Evolutionary conservation across 805 yeast genomes (phyloP), one percentile per base, ranked within the genome.

Genomic region (Saturnispora sanitii): DNA sequence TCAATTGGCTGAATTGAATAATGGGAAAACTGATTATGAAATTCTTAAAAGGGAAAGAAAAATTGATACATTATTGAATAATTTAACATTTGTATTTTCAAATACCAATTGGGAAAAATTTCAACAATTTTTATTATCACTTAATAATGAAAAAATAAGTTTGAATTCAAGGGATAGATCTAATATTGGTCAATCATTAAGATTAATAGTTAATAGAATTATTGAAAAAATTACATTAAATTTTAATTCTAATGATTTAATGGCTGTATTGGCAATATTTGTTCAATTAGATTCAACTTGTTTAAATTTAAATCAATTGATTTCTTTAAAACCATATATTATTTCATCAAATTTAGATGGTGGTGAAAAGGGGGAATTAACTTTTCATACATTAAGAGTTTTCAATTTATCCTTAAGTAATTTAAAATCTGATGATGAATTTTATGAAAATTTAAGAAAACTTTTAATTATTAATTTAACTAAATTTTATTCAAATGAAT

Each of bases 281-380:
- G 75, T 78, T 0, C 71, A 68, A 35, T 67, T 75, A 41, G 71
- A 72, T 38, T 68, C 71, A 0, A 52, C 64, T 1, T 64, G 82
- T 31, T 65, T 85, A 18, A 63, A 70, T 0, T 88, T 79, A 47
- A 82, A 81, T 38, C 86, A 82, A 46, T 64, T 86, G 19, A 57
- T 72, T 3, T 62, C 80, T 0, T 55, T 86, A n/a, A 79, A 77
- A 50, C 82, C 86, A 0, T 79, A 70, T 52, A 53, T 86, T 39
- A 57, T 73, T 0, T n/a, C n/a, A n/a, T n/a, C n/a, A n/a, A n/a
- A n/a, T n/a, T n/a, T n/a, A n/a, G n/a, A n/a, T n/a, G 73, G 74
- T 25, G 79, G 73, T 16, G 42, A 55, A 2, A 66, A 67, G 2
- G 63, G 60, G 20, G 49, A 62, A 2, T 56, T 69, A 6, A 66